Base-by-base conservation (phyloP, 179 eudicot species). In the Heliamphora pulchella region DNA sequence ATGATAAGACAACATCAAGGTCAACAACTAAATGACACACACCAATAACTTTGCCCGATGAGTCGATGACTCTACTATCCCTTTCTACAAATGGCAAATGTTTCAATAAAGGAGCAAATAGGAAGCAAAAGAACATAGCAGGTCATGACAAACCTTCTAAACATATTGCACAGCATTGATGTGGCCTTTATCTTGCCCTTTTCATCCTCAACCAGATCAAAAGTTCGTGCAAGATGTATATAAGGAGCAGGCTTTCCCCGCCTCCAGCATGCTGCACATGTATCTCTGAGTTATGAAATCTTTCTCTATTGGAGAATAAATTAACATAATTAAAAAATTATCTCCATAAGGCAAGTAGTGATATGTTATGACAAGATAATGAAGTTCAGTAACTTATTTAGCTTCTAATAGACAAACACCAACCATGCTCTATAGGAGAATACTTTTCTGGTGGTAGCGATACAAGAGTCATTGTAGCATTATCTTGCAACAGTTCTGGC, bases 161-260 rank as follows among this genome's bases (percentile, higher is more conserved):
- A 96, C 98, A 94, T 96, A 87, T 96, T 96, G 89, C 97, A 96
- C 58, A 96, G 87, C 92, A 94, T 94, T 77, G 90, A 86, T 46
- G 94, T 91, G 78, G 97, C 98, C 86, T 91, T 96, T 78, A 91
- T 88, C 87, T 90, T 96, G 50, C 99, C 94, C 86, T 89, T 96
- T 89, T 96, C 98, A 46, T 84, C 85, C 86, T 94, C 97, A 81
- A 96, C 91, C 69, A 92, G 87, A 78, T 89, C 93, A 90, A 96
- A 96, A 84, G 97, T 92, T 76, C 97, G 91, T 48, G 97, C 93
- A 80, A 96, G 80, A 82, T 92, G 99, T 82, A 96, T 43, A 86
- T 90, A 96, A 18, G 99, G 99, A 87, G 98, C 92, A 81, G 91
- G 91, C 83, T 90, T 88, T 74, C 94, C 97, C 53, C 82, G 86